phyloP scores from a whole-genome alignment of 345 rosid species.

The Citrus glauca region DNA sequence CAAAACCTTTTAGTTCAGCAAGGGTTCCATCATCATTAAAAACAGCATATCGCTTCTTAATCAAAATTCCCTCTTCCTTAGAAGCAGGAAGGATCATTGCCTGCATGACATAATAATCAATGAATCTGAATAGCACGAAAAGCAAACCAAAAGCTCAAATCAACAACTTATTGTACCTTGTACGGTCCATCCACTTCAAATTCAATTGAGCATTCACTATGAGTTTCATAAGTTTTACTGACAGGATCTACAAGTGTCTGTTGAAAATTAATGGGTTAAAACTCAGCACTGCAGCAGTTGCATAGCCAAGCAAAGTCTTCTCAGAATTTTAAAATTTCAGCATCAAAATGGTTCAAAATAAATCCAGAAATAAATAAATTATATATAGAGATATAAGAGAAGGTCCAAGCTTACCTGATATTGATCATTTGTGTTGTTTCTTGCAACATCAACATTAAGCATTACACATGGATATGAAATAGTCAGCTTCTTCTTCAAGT shows the following conservation, averaged over 20 bases:
- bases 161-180: slow-evolving; percentile 51
- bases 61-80: slow-evolving; percentile 93
- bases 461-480: slow-evolving; percentile 97
- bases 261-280: slow-evolving; percentile 20
- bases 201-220: slow-evolving; percentile 97
- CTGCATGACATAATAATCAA: slow-evolving; percentile 34
- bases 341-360: slow-evolving; percentile 1
- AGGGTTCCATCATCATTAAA: slow-evolving; percentile 97
- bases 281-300: slow-evolving; percentile 6
- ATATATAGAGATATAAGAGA: background rate
- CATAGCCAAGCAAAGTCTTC: slow-evolving; percentile 13
- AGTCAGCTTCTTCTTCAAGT: slow-evolving; percentile 72
- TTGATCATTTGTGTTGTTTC: slow-evolving; percentile 92
- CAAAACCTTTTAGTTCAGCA: slow-evolving; percentile 99
- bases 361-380: slow-evolving; percentile 2
- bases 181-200: slow-evolving; percentile 99
- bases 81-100: slow-evolving; percentile 99
- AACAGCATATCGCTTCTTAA: slow-evolving; percentile 97
- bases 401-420: slow-evolving; percentile 62
- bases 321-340: slow-evolving; percentile 13
- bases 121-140: slow-evolving; percentile 18
- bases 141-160: slow-evolving; percentile 12
- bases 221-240: slow-evolving; percentile 67
- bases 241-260: slow-evolving; percentile 83
- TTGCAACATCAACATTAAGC: slow-evolving; percentile 94